These are phyloP conservation scores for Paulownia fortunei DNA, from an alignment of 257 asterid genomes.

Conservation along the genomic window DNA sequence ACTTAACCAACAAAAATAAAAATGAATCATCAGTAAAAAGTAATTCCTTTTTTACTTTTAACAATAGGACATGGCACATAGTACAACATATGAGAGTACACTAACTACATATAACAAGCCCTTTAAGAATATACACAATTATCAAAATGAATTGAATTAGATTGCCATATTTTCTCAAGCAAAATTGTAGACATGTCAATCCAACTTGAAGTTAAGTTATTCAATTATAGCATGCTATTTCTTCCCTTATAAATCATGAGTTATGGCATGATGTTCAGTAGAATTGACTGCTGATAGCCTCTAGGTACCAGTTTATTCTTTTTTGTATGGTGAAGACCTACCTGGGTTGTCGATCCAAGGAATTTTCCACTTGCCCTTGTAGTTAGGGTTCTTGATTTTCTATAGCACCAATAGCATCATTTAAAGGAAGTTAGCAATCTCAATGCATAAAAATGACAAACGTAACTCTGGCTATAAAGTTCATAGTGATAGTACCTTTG, in stretches of 20 bases:
- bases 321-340: neutral
- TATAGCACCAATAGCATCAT: neutral
- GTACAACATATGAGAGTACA: no score
- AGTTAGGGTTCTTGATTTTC: no score
- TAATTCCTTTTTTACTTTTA: neutral
- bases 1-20: neutral
- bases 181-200: neutral
- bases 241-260: neutral
- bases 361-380: no score
- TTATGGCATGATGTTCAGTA: neutral
- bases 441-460: neutral
- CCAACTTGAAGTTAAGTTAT: neutral
- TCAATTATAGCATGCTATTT: neutral
- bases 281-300: neutral
- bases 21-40: neutral
- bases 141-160: no score
- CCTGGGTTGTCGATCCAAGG: no score
- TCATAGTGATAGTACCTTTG: slow-evolving; percentile 12
- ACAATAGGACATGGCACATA: neutral
- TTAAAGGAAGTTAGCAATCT: neutral
- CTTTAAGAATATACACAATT: no score
- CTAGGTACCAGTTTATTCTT: neutral
- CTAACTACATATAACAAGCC: no score
- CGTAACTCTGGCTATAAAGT: neutral
- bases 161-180: neutral